These are phyloP conservation scores for Mucor velutinosus DNA, from an alignment of 371 early-diverging fungal species.

Conservation along the genomic window DNA sequence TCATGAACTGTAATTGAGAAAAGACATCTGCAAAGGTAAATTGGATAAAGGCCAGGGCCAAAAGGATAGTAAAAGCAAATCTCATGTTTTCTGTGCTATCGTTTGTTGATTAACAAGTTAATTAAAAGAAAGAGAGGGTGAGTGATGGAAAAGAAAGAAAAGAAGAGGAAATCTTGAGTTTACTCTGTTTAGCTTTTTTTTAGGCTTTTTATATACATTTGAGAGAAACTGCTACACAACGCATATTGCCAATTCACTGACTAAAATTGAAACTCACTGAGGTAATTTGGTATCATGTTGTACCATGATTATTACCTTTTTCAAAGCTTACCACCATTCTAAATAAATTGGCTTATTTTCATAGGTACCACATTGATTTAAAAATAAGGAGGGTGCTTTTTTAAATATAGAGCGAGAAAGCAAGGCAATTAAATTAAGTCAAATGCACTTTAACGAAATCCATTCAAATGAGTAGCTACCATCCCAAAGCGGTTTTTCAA, in stretches of 20 bases:
- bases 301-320: background rate
- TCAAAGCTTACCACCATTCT: background rate
- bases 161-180: background rate
- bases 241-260: background rate
- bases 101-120: background rate
- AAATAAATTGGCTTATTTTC: background rate
- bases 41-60: slow-evolving; percentile 21
- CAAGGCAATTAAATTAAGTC: background rate
- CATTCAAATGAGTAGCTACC: background rate
- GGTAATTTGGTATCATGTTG: slow-evolving; percentile 1
- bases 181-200: background rate
- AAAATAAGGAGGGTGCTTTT: background rate
- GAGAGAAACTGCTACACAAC: background rate
- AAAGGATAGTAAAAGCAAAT: background rate
- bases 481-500: background rate
- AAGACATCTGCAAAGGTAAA: slow-evolving; percentile 37
- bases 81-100: background rate
- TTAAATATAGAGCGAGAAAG: background rate
- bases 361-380: background rate
- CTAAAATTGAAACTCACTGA: background rate
- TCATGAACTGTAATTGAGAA: slow-evolving; percentile 53
- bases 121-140: background rate
- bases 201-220: background rate
- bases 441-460: background rate
- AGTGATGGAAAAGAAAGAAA: background rate